Evolutionary conservation across 352 stramenopile species (phyloP), one percentile per base, ranked within the genome.

Genomic region (Elongisporangium anandrum): DNA sequence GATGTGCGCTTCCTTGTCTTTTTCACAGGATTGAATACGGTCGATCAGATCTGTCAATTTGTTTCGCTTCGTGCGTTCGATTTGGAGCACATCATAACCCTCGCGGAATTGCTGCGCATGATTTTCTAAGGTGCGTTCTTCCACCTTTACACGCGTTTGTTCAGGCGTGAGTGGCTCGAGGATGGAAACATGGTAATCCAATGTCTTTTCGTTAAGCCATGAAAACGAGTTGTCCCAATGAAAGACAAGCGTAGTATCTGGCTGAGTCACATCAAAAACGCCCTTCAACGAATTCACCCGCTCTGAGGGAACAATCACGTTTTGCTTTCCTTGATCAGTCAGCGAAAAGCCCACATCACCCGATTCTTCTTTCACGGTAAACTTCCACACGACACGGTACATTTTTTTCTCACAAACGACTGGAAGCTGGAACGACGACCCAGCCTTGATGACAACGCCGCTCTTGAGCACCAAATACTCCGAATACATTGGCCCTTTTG

Each of bases 191-290:
- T 92, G 85, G 61, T 94, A 92, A 59, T 92, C 85, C 41, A 94
- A 56, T 1, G 85, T 94, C 64, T 94, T 94, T 54, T 87, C 81
- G 49, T 91, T 89, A 1, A 94, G 69, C 85, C 85, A 94, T 21
- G 82, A 92, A 55, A 92, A 94, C 34, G 79, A 70, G 53, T 94
- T 94, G 61, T 94, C 82, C 85, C 85, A 94, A 41, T 81, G 72
- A 50, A 92, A 94, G 19, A 72, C 19, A 1, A 94, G 67, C 54
- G 72, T 79, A 17, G 70, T 74, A 50, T 65, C 68, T 15, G 74
- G 62, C 0, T 72, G 54, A 4, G 65, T 58, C 5, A 85, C 75
- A 4, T 75, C 67, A 39, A 81, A 85, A 12, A 77, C 67, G 0
- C 79, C 82, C 2, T 69, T 79, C 29, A 84, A 68, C 19, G 73